Evolutionary conservation across 2,329 filamentous ascomycete genomes (phyloP).

Genomic region (Dichotomopilus funicola): DNA sequence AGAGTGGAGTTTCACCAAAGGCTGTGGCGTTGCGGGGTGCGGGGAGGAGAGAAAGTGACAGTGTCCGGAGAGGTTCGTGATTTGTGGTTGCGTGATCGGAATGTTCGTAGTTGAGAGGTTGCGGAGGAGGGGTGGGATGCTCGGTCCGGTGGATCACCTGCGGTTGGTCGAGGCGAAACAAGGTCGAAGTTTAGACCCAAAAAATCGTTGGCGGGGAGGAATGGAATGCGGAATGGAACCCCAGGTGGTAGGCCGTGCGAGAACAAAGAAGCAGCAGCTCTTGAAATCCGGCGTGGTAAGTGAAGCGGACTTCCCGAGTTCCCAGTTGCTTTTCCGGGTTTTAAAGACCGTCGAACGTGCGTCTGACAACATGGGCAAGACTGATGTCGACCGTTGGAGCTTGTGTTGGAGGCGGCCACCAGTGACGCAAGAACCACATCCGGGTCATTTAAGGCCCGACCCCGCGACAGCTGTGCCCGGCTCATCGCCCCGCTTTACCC

Average conservation of each 20-base stretch:
- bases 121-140: not conserved
- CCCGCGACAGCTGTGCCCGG: not conserved
- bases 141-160: not conserved
- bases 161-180: conserved; percentile 5
- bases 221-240: not conserved
- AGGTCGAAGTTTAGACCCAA: not conserved
- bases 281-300: not conserved
- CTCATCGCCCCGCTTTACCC: not conserved
- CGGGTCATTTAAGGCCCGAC: conserved; percentile 8
- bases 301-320: too few relatives aligned
- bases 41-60: not conserved
- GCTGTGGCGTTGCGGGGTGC: not conserved
- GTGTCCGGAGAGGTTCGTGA: too few relatives aligned
- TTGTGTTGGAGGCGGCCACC: conserved; percentile 1
- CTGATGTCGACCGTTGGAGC: not conserved
- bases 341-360: too few relatives aligned
- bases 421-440: conserved; percentile 10
- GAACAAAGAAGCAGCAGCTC: not conserved
- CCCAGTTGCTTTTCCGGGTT: too few relatives aligned
- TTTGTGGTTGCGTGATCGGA: not conserved
- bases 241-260: not conserved
- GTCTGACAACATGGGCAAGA: not conserved
- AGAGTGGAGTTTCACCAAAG: not conserved
- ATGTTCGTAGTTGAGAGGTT: not conserved
- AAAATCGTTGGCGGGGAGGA: not conserved